phyloP scores from a whole-genome alignment of 2,329 filamentous ascomycete genomes.

The Verticillium zaregamsianum region DNA sequence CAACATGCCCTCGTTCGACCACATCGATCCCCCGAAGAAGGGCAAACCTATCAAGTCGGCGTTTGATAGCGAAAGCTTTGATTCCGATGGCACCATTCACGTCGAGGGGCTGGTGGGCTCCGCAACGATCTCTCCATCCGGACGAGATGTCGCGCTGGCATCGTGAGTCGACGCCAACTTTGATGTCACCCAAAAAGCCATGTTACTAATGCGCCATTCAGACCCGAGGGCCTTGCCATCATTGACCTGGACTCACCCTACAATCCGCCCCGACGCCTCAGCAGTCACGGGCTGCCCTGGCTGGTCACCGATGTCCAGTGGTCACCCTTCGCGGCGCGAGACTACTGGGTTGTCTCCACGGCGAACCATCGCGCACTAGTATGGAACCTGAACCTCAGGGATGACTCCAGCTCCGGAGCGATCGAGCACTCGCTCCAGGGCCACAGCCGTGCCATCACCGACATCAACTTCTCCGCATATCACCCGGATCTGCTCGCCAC shows the following conservation, averaged over 20 bases:
- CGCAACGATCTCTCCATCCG: constrained; percentile 87
- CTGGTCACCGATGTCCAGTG: constrained; percentile 94
- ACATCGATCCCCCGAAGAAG: constrained; percentile 46
- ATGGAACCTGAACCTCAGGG: constrained; percentile 81
- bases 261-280: constrained; percentile 76
- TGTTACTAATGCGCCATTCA: constrained; percentile 19
- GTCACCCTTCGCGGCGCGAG: constrained; percentile 85
- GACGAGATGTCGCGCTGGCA: constrained; percentile 84
- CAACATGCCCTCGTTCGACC: constrained; percentile 47
- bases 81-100: constrained; percentile 76
- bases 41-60: constrained; percentile 61
- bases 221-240: constrained; percentile 81
- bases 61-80: constrained; percentile 84
- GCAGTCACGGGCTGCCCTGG: constrained; percentile 84
- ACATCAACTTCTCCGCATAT: constrained; percentile 93
- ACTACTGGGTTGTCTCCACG: constrained; percentile 92
- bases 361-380: constrained; percentile 92
- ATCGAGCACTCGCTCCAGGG: constrained; percentile 87
- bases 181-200: neutral
- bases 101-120: constrained; percentile 81
- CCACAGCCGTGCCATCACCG: constrained; percentile 82
- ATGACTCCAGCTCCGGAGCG: constrained; percentile 64
- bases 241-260: constrained; percentile 90
- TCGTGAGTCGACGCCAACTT: constrained; percentile 47
- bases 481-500: constrained; percentile 87